phyloP scores from a whole-genome alignment of 1,139 yeast genomes.

The Yarrowia galli region DNA sequence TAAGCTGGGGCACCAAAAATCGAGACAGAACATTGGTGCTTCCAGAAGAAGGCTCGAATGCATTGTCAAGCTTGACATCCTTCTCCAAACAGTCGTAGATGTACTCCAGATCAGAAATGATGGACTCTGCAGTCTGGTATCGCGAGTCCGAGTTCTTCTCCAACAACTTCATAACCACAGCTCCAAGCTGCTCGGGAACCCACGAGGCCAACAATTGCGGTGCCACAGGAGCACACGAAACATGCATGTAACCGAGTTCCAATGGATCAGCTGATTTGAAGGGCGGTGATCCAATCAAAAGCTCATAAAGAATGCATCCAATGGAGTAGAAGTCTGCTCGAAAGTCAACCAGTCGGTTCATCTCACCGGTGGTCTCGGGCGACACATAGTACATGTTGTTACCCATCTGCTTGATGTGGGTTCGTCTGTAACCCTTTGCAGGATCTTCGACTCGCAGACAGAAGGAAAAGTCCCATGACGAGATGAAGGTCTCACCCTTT shows the following conservation, averaged over 20 bases:
- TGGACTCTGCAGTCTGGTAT: slow-evolving; percentile 53
- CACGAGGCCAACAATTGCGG: slow-evolving; percentile 54
- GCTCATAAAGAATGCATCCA: slow-evolving; percentile 61
- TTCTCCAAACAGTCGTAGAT: slow-evolving; percentile 44
- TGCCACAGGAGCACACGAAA: slow-evolving; percentile 55
- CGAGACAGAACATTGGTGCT: slow-evolving; percentile 44
- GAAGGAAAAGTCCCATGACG: slow-evolving; percentile 63
- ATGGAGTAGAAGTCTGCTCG: slow-evolving; percentile 61
- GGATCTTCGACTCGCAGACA: slow-evolving; percentile 57
- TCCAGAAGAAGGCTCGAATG: slow-evolving; percentile 17
- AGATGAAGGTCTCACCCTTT: slow-evolving; percentile 52
- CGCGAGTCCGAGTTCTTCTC: slow-evolving; percentile 57
- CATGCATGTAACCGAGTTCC: slow-evolving; percentile 56
- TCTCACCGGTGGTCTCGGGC: slow-evolving; percentile 60
- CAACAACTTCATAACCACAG: slow-evolving; percentile 56
- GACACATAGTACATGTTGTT: slow-evolving; percentile 60
- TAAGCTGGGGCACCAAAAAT: slow-evolving; percentile 50
- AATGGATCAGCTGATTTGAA: slow-evolving; percentile 56
- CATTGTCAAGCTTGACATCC: slow-evolving; percentile 42
- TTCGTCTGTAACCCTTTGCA: slow-evolving; percentile 48
- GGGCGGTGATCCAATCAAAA: slow-evolving; percentile 58
- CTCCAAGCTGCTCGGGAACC: slow-evolving; percentile 54
- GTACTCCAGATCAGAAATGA: slow-evolving; percentile 54
- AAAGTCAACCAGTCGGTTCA: slow-evolving; percentile 56
- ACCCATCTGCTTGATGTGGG: slow-evolving; percentile 49